Evolutionary conservation across 2,329 filamentous ascomycete genomes (phyloP).

Genomic region (Basipetospora chlamydospora): DNA sequence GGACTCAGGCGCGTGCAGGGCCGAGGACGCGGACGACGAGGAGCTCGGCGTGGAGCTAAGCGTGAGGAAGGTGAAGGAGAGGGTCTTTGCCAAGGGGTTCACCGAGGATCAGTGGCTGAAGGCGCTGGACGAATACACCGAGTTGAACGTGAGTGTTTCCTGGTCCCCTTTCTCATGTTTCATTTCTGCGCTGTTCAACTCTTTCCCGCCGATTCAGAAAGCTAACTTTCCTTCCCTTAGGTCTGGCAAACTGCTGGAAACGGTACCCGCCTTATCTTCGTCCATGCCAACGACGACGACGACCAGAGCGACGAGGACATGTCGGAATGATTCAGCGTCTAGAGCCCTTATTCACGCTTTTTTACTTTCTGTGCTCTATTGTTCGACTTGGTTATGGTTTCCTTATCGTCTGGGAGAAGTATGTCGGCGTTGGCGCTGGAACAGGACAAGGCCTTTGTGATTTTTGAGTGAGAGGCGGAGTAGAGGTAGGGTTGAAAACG

Average conservation of each 20-base stretch:
- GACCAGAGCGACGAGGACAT: slow-evolving; percentile 31
- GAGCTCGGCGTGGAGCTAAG: slow-evolving; percentile 55
- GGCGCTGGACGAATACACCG: slow-evolving; percentile 78
- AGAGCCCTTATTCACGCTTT: neutral
- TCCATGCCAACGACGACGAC: slow-evolving; percentile 41
- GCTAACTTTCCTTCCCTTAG: slow-evolving; percentile 32
- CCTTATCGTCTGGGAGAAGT: neutral
- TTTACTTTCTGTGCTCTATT: neutral
- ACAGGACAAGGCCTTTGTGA: too few species aligned
- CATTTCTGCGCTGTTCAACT: neutral
- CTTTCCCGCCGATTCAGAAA: slow-evolving; percentile 1
- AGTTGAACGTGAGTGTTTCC: slow-evolving; percentile 62
- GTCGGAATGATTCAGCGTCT: slow-evolving; percentile 18
- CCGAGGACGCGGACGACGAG: slow-evolving; percentile 47
- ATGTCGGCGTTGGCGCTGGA: neutral
- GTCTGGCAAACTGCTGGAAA: slow-evolving; percentile 66
- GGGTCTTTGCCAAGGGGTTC: slow-evolving; percentile 91
- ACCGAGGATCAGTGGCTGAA: slow-evolving; percentile 83
- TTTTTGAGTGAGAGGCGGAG: too few species aligned
- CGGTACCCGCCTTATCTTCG: slow-evolving; percentile 56
- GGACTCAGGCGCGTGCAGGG: slow-evolving; percentile 71
- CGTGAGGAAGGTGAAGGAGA: slow-evolving; percentile 75
- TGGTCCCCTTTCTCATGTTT: neutral
- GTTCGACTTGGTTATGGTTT: neutral
- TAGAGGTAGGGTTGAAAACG: too few species aligned